These are phyloP conservation scores for Schizochytrium sp. DNA, from an alignment of 108 stramenopile species.

Conservation along the genomic window DNA sequence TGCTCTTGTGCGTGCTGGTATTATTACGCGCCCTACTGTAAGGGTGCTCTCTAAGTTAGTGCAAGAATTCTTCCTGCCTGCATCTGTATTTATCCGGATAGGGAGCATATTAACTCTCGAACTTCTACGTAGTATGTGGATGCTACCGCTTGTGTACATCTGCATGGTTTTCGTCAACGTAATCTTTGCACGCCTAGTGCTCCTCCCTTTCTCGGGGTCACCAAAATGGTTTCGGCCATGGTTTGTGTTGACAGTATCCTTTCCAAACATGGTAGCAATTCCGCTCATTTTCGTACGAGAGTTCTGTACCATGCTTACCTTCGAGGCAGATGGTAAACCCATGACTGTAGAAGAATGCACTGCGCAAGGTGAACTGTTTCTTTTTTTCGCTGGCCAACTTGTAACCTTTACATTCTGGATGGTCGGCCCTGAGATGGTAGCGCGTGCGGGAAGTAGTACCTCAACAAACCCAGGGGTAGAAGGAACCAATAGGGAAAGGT, in stretches of 20 bases:
- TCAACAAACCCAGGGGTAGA: too few relatives aligned
- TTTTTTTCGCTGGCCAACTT: constrained; percentile 21
- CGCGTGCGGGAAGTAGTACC: not conserved
- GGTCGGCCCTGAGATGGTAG: constrained; percentile 19
- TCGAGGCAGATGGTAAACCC: not conserved
- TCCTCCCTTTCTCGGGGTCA: not conserved
- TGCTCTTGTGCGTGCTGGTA: constrained; percentile 13
- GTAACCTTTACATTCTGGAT: constrained; percentile 21
- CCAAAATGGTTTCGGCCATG: constrained; percentile 31
- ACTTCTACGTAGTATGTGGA: constrained; percentile 10
- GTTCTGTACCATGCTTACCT: constrained; percentile 13
- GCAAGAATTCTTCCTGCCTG: constrained; percentile 37
- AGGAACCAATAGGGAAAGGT: too few relatives aligned
- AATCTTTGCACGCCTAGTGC: not conserved
- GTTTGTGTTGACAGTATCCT: constrained; percentile 9
- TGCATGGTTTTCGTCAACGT: not conserved
- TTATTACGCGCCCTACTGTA: not conserved
- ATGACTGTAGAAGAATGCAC: not conserved
- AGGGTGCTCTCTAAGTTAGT: not conserved
- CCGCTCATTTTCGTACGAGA: constrained; percentile 28
- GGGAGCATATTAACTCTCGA: constrained; percentile 5
- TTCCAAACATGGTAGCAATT: constrained; percentile 51
- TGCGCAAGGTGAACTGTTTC: not conserved
- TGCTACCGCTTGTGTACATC: constrained; percentile 9
- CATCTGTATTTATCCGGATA: constrained; percentile 8